Evolutionary conservation across 2,329 filamentous ascomycete species (phyloP).

Genomic region (Lojkania enalia): DNA sequence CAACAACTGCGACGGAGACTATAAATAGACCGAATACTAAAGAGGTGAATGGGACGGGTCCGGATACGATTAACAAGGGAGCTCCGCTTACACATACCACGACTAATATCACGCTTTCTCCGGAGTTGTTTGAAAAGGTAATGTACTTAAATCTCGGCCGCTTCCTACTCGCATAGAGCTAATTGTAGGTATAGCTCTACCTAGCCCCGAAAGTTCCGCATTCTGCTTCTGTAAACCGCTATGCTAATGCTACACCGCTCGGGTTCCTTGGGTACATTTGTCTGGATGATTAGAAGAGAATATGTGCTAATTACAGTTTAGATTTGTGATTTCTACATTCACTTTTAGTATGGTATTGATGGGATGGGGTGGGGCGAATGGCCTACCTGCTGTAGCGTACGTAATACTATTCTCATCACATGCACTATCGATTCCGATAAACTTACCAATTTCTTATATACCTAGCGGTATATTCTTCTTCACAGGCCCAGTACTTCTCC

Average conservation of each 20-base stretch:
- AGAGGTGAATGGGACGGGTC: slow-evolving; percentile 12
- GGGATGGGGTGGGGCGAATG: slow-evolving; percentile 45
- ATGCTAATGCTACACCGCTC: slow-evolving; percentile 33
- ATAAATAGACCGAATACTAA: not conserved
- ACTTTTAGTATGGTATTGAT: slow-evolving; percentile 47
- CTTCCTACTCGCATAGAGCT: not conserved
- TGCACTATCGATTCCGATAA: not conserved
- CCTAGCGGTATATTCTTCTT: slow-evolving; percentile 48
- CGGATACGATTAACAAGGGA: slow-evolving; percentile 25
- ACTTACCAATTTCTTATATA: not conserved
- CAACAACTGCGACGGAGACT: slow-evolving; percentile 2
- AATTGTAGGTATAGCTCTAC: slow-evolving; percentile 18
- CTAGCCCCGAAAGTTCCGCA: slow-evolving; percentile 30
- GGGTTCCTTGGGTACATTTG: slow-evolving; percentile 32
- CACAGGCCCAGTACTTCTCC: slow-evolving; percentile 52
- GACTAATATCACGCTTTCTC: slow-evolving; percentile 32
- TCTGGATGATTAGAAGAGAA: not conserved
- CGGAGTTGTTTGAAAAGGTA: slow-evolving; percentile 35
- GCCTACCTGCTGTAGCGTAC: slow-evolving; percentile 41
- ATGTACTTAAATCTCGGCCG: not conserved
- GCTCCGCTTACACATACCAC: slow-evolving; percentile 23
- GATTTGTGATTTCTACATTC: slow-evolving; percentile 47
- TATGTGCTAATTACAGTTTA: slow-evolving; percentile 3
- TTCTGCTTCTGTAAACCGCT: slow-evolving; percentile 18
- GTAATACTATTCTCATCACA: slow-evolving; percentile 2